Conservation (phyloP, 129 eudicot species). For the Silybum marianum region DNA sequence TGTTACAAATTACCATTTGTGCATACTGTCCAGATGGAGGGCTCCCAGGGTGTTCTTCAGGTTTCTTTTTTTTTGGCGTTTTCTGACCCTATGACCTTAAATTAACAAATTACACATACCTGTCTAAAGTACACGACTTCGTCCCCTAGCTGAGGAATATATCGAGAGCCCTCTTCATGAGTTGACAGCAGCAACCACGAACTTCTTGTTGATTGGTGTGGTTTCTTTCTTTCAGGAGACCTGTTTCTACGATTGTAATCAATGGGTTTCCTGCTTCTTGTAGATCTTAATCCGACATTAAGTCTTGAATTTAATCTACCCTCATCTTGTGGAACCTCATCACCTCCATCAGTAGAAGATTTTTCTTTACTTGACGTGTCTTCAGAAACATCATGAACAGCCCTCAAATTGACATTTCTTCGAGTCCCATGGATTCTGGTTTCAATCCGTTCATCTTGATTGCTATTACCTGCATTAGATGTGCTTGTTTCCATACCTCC, state of each 20-base stretch:
- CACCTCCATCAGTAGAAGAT: conserved; percentile 38
- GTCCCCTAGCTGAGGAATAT: conserved; percentile 86
- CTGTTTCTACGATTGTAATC: conserved; percentile 44
- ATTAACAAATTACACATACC: conserved; percentile 39
- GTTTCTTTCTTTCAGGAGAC: conserved; percentile 61
- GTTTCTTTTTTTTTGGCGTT: no score
- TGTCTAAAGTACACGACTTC: conserved; percentile 88
- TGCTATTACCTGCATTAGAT: conserved; percentile 48
- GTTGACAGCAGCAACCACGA: conserved; percentile 77
- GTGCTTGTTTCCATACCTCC: conserved; percentile 60
- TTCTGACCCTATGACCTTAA: background rate
- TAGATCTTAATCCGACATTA: conserved; percentile 71
- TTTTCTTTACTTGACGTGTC: conserved; percentile 54
- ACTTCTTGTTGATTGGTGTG: conserved; percentile 52
- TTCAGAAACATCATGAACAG: conserved; percentile 38
- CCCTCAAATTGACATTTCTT: conserved; percentile 41
- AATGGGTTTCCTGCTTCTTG: conserved; percentile 61
- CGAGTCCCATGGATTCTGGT: conserved; percentile 43
- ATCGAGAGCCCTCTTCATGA: conserved; percentile 73
- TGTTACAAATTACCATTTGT: no score
- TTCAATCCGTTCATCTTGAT: conserved; percentile 45
- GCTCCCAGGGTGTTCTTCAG: no score
- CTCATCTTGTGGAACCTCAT: conserved; percentile 52
- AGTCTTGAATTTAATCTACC: conserved; percentile 49
- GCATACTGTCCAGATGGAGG: no score